Base-by-base conservation (phyloP, 345 rosid genomes). In the Gynandropsis gynandra region DNA sequence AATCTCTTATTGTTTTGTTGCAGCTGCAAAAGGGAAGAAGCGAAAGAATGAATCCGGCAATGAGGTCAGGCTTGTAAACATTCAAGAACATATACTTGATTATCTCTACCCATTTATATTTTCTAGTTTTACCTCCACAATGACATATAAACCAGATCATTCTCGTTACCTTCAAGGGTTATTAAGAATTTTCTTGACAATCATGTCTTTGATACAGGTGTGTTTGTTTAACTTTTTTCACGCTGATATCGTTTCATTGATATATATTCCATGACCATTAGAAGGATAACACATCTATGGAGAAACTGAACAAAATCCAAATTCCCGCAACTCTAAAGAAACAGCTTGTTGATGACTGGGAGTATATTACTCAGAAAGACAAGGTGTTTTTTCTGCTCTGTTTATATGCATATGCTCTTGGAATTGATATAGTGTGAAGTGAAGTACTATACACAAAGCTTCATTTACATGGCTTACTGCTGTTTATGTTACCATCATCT, bases 261-360 rank as follows among this genome's bases (percentile, higher is more conserved):
- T 56, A 12, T 70, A 54, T 15, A 43, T 46, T 67, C 40, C 36
- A 34, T 58, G 18, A 40, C 64, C 18, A 54, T 41, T 67, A 79
- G 93, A 80, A 76, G 65, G 81, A 81, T 16, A 79, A 69, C 17
- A 17, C 47, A 20, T 59, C 77, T 42, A 56, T 40, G 44, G 95
- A 85, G 70, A 92, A 85, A 79, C 72, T 72, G 42, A 61, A 76
- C 62, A 87, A 82, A 75, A 79, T 87, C 63, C 98, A 76, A 62
- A 81, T 92, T 52, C 94, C 98, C 44, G 64, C 83, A 57, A 66
- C 89, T 41, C 65, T 92, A 5, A 79, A 78, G 72, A 87, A 78
- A 72, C 98, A 80, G 64, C 83, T 92, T 50, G 80, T 75, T 71
- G 98, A 82, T 65, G 97, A 92, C 66, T 81, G 85, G 87, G 98